Conservation (phyloP, 176 grass and related monocot species). For the Canna indica region DNA sequence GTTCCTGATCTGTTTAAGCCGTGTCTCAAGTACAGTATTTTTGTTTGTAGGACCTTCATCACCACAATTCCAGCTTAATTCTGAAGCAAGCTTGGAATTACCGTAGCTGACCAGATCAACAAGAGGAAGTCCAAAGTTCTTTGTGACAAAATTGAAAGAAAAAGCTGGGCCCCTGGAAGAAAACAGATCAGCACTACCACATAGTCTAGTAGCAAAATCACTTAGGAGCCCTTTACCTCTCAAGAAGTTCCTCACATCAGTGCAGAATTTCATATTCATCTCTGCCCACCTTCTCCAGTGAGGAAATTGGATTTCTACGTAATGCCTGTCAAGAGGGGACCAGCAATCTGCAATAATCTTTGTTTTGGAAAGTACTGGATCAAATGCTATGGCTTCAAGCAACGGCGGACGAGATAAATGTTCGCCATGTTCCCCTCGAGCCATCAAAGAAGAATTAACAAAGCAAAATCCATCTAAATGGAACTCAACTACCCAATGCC, state of each 20-base stretch:
- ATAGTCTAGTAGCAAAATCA: constrained; percentile 69
- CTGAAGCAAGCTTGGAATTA: constrained; percentile 39
- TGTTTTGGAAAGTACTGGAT: constrained; percentile 69
- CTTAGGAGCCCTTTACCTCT: constrained; percentile 53
- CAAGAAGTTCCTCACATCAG: constrained; percentile 75
- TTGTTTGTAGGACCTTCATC: constrained; percentile 62
- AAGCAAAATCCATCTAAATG: constrained; percentile 94
- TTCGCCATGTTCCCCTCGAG: constrained; percentile 33
- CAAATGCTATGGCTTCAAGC: constrained; percentile 80
- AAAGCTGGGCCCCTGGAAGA: constrained; percentile 67
- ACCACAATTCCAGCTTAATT: constrained; percentile 93
- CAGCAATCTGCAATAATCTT: constrained; percentile 89
- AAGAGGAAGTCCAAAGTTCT: constrained; percentile 69
- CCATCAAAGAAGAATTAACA: constrained; percentile 69
- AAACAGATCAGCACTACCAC: constrained; percentile 82
- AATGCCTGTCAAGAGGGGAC: constrained; percentile 60
- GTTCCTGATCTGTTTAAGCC: constrained; percentile 79
- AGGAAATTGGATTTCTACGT: constrained; percentile 63
- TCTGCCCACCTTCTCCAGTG: constrained; percentile 94
- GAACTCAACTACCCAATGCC: constrained; percentile 83
- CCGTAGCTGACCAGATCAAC: constrained; percentile 88
- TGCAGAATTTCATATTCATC: constrained; percentile 59
- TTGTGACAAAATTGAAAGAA: constrained; percentile 85
- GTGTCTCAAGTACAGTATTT: constrained; percentile 50
- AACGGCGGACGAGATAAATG: constrained; percentile 60